These are phyloP conservation scores for Flaveria linearis DNA, from an alignment of 129 eudicot species.

Conservation along the genomic window DNA sequence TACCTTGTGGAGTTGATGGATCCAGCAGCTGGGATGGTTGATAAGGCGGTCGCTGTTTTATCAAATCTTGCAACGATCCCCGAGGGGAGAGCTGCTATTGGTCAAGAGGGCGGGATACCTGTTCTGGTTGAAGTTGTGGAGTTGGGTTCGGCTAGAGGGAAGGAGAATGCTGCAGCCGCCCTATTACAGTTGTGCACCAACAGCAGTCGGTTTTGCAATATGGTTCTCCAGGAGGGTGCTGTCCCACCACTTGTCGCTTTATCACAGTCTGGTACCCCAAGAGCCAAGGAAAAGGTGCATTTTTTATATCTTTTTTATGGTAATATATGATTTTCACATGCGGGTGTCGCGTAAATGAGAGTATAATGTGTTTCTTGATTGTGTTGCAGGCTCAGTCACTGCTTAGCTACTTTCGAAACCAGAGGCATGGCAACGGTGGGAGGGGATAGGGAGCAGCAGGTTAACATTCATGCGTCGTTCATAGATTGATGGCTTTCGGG, in stretches of 20 bases:
- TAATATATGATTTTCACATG: not conserved
- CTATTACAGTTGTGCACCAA: conserved; percentile 79
- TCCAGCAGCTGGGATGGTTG: conserved; percentile 96
- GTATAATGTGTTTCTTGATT: conserved; percentile 11
- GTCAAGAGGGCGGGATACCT: conserved; percentile 75
- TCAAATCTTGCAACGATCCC: conserved; percentile 84
- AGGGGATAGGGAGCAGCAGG: conserved; percentile 48
- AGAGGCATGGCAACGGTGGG: conserved; percentile 71
- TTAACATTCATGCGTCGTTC: not conserved
- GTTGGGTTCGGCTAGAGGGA: conserved; percentile 91
- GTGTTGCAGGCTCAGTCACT: conserved; percentile 80
- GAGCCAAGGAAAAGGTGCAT: conserved; percentile 83
- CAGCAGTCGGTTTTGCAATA: conserved; percentile 75
- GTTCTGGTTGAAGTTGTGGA: conserved; percentile 91
- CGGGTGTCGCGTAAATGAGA: not conserved
- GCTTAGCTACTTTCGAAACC: conserved; percentile 74
- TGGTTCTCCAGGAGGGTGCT: conserved; percentile 83
- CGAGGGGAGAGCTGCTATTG: conserved; percentile 80
- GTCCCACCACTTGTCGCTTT: conserved; percentile 85
- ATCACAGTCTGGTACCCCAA: conserved; percentile 86
- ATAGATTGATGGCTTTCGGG: conserved; percentile 28
- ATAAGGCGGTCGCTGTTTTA: conserved; percentile 87
- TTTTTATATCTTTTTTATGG: not conserved
- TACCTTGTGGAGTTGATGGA: conserved; percentile 89
- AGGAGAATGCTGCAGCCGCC: conserved; percentile 96